Percentiles rank a stretch among this genome's conserved stretches.
Conservation (phyloP, 495 filamentous ascomycete genomes). For the Penicillium waksmanii region DNA sequence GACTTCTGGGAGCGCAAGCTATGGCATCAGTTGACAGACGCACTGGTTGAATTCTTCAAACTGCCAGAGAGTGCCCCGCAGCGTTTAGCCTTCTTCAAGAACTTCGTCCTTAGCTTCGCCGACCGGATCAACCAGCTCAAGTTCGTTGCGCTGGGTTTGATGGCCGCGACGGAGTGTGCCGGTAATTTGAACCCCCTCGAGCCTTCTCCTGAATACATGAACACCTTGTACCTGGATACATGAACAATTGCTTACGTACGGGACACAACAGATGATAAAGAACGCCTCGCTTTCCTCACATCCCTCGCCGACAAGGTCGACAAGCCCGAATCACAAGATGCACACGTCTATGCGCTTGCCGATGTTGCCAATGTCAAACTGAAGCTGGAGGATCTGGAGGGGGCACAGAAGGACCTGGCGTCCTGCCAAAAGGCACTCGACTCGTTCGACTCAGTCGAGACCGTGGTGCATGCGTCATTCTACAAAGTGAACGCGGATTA, state of each 20-base stretch:
- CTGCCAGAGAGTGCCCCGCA: conserved; percentile 77
- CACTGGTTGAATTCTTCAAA: conserved; percentile 87
- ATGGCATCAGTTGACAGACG: conserved; percentile 97
- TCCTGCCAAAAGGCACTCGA: conserved; percentile 86
- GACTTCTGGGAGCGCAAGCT: conserved; percentile 98
- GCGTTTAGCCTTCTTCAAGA: conserved; percentile 86
- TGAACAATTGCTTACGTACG: conserved; percentile 10
- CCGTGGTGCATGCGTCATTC: conserved; percentile 93
- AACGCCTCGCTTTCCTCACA: conserved; percentile 85
- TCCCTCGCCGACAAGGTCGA: conserved; percentile 86
- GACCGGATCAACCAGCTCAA: conserved; percentile 99
- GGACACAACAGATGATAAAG: conserved; percentile 69
- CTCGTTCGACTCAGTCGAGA: conserved; percentile 92
- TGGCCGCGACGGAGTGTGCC: conserved; percentile 82
- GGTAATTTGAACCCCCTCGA: conserved; percentile 52
- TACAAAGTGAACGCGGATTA: conserved; percentile 95
- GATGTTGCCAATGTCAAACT: conserved; percentile 90
- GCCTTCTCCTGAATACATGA: neutral
- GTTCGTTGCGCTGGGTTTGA: conserved; percentile 86
- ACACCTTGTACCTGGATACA: neutral
- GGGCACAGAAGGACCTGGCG: conserved; percentile 83
- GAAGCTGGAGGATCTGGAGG: conserved; percentile 71
- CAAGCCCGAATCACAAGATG: conserved; percentile 91
- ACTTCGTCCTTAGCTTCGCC: conserved; percentile 93
- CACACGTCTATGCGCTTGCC: conserved; percentile 89